A percentile compares a stretch with the other conserved stretches of the same genome.
These are phyloP conservation scores for Phyllosticta citribraziliensis DNA, from an alignment of 2,329 filamentous ascomycete species.

Conservation along the genomic window DNA sequence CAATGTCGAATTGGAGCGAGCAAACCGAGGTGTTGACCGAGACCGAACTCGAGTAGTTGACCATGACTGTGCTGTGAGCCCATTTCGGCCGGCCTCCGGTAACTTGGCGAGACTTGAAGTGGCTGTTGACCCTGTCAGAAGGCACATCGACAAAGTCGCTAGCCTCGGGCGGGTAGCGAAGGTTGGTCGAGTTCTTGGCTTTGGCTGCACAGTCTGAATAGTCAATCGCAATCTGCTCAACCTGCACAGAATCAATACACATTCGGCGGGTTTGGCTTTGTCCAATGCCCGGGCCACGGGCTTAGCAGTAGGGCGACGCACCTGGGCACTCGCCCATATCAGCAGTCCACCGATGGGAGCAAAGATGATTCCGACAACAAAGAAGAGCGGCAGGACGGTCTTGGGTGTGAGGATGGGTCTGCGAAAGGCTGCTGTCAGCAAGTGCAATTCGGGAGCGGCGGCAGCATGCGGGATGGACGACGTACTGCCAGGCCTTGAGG, in stretches of 20 bases:
- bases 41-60: conserved; percentile 18
- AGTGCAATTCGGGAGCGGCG: not conserved
- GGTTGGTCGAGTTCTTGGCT: conserved; percentile 29
- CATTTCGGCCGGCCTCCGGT: conserved; percentile 26
- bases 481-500: conserved; percentile 94
- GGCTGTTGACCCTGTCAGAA: conserved; percentile 47
- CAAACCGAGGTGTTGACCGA: conserved; percentile 45
- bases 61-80: conserved; percentile 27
- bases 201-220: conserved; percentile 67
- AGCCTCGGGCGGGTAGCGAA: conserved; percentile 7
- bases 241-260: conserved; percentile 39
- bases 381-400: conserved; percentile 85
- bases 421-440: conserved; percentile 31
- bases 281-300: too few relatives aligned
- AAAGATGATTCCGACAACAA: conserved; percentile 82
- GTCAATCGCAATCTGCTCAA: conserved; percentile 83
- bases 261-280: not conserved
- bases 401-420: conserved; percentile 93
- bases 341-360: conserved; percentile 83
- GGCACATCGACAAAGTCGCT: conserved; percentile 44
- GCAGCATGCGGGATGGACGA: conserved; percentile 29
- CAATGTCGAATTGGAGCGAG: conserved; percentile 67
- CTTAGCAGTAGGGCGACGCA: conserved; percentile 26
- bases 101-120: conserved; percentile 55
- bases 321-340: conserved; percentile 73